phyloP scores from a whole-genome alignment of 1,284 basidiomycete species.

The Hypsizygus ulmarius region DNA sequence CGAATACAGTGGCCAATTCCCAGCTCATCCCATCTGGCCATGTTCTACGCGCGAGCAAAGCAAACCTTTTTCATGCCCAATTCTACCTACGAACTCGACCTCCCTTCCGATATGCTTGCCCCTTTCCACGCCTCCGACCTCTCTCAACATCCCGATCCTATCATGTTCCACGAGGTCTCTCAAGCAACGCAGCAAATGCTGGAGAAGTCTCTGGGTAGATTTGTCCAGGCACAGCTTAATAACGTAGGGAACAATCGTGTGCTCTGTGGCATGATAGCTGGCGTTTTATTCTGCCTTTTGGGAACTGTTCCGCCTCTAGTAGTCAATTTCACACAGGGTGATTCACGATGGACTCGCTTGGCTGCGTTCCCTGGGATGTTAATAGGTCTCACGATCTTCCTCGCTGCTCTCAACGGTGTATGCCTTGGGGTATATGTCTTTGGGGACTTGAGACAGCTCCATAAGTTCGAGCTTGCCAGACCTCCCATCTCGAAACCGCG shows the following conservation, averaged over 20 bases:
- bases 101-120: constrained; percentile 61
- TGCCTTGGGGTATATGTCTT: constrained; percentile 76
- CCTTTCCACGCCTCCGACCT: constrained; percentile 52
- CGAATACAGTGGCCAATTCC: constrained; percentile 36
- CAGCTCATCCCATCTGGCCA: constrained; percentile 54
- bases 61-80: constrained; percentile 73
- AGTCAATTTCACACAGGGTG: constrained; percentile 42
- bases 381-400: constrained; percentile 61
- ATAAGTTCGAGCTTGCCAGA: constrained; percentile 70
- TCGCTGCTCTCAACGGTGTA: constrained; percentile 65
- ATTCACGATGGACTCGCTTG: constrained; percentile 56
- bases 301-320: constrained; percentile 52
- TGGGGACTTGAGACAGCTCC: constrained; percentile 75
- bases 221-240: constrained; percentile 65
- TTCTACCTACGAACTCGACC: constrained; percentile 66
- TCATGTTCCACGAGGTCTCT: constrained; percentile 56
- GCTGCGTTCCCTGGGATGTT: constrained; percentile 64
- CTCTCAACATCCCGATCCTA: constrained; percentile 60
- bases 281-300: constrained; percentile 42
- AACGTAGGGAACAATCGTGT: constrained; percentile 76
- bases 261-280: constrained; percentile 64
- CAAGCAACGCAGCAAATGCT: constrained; percentile 58
- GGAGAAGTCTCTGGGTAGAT: constrained; percentile 60
- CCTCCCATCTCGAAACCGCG: constrained; percentile 57
- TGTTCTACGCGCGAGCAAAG: constrained; percentile 73